Evolutionary conservation across 2,329 filamentous ascomycete species (phyloP), one percentile per base, ranked within the genome.

Genomic region (Pyricularia pennisetigena): DNA sequence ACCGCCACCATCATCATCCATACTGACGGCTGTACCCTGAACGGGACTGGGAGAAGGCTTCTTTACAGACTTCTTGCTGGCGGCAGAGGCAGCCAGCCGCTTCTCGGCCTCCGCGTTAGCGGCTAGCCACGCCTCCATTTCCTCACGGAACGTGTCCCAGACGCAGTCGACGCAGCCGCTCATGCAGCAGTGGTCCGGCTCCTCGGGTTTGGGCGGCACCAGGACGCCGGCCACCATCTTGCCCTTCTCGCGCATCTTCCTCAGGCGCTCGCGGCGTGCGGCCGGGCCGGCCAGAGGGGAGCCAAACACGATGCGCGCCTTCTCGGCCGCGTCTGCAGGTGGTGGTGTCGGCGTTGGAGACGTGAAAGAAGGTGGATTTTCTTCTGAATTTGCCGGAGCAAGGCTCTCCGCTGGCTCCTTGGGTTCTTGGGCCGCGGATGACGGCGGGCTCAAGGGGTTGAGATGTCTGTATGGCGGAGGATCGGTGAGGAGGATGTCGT

Each of bases 111-210:
- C 85, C 4, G 82, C 80, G 49, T 85, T 86, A 69, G 88, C 85
- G 16, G 82, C 80, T 4, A 89, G 90, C 92, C 93, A 98, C 69
- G 92, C 91, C 77, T 98, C 94, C 79, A 98, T 84, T 67, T 98
- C 95, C 72, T 99, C 94, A 9, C 94, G 86, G 78, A 89, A 98
- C 67, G 88, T 83, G 74, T 97, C 94, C 94, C 94, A 98, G 2
- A 98, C 95, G 78, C 95, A 99, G 77, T 98, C 94, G 65, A 97
- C 94, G 76, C 95, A 99, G 3, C 95, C 95, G 75, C 92, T 95
- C 95, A 99, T 99, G 79, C 95, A 99, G 84, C 95, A 99, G 76
- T 99, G 97, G 74, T 98, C 95, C 3, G 95, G 95, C 79, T 99
- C 94, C 65, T 88, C 85, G 0, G 95, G 95, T 65, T 86, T 86